phyloP scores from a whole-genome alignment of 768 basidiomycete genomes.

The Phallus indusiatus region DNA sequence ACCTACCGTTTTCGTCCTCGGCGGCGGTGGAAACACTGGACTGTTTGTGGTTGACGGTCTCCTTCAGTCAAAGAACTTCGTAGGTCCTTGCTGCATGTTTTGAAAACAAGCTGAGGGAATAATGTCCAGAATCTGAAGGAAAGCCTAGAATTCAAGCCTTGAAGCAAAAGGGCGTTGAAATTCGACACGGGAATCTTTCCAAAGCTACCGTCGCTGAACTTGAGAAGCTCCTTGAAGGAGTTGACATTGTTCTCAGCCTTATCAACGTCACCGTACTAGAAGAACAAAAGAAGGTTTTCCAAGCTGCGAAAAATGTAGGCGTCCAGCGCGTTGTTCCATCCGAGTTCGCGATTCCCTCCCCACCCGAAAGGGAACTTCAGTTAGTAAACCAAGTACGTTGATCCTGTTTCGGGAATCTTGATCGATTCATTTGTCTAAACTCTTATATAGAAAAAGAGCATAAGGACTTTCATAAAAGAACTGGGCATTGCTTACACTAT shows the following conservation, averaged over 20 bases:
- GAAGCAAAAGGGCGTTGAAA: conserved; percentile 14
- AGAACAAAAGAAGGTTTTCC: conserved; percentile 13
- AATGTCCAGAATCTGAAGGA: conserved; percentile 11
- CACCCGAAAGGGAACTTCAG: conserved; percentile 3
- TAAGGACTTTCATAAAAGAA: conserved; percentile 18
- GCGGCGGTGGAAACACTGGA: conserved; percentile 16
- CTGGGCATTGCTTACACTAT: conserved; percentile 21
- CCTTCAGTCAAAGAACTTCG: conserved; percentile 12
- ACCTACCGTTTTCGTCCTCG: conserved; percentile 14
- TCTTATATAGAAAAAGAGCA: conserved; percentile 20
- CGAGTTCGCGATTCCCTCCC: conserved; percentile 16
- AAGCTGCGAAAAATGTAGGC: conserved; percentile 16
- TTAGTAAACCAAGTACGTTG: neutral
- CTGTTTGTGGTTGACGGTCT: conserved; percentile 12
- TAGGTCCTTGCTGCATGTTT: conserved; percentile 1
- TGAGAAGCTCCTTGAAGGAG: conserved; percentile 12
- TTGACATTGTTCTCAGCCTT: neutral
- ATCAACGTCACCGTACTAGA: neutral
- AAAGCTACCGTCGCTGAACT: conserved; percentile 12
- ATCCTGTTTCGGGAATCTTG: neutral
- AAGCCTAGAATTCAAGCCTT: conserved; percentile 13
- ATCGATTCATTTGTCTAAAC: neutral
- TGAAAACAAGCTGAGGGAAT: neutral
- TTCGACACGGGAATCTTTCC: conserved; percentile 12
- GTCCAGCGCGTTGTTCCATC: conserved; percentile 18